phyloP scores from a whole-genome alignment of 495 filamentous ascomycete genomes.

The Aspergillus incahuasiensis region DNA sequence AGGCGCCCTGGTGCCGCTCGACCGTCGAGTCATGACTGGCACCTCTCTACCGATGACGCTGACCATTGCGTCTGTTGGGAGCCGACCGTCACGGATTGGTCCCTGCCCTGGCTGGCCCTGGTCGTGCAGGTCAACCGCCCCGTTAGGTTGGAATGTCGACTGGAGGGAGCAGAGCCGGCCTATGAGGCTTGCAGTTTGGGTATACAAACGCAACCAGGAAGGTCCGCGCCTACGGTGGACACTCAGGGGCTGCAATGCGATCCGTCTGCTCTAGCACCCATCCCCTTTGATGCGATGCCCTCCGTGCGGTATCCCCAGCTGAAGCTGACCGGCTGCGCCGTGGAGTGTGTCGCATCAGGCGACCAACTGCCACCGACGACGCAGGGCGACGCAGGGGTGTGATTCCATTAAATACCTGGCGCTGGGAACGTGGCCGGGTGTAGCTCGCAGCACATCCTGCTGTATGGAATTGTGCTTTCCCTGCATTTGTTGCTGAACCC shows the following conservation, averaged over 20 bases:
- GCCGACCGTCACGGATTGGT: background rate
- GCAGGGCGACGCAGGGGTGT: background rate
- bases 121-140: background rate
- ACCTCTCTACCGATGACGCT: background rate
- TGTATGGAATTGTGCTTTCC: background rate
- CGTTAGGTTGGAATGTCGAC: background rate
- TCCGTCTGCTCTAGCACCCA: too few species aligned
- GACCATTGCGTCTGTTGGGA: background rate
- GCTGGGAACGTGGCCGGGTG: background rate
- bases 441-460: background rate
- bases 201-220: background rate
- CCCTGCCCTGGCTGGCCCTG: background rate
- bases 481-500: background rate
- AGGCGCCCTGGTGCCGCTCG: background rate
- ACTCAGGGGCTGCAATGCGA: background rate
- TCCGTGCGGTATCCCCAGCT: background rate
- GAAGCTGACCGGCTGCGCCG: constrained; percentile 2
- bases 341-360: background rate
- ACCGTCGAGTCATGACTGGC: background rate
- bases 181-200: background rate
- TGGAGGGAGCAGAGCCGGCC: background rate
- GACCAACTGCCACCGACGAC: background rate
- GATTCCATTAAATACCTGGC: background rate
- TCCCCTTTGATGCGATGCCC: too few species aligned
- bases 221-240: background rate